Evolutionary conservation across 192 early-diverging fungal species (phyloP).

Genomic region (Coemansia sp.): DNA sequence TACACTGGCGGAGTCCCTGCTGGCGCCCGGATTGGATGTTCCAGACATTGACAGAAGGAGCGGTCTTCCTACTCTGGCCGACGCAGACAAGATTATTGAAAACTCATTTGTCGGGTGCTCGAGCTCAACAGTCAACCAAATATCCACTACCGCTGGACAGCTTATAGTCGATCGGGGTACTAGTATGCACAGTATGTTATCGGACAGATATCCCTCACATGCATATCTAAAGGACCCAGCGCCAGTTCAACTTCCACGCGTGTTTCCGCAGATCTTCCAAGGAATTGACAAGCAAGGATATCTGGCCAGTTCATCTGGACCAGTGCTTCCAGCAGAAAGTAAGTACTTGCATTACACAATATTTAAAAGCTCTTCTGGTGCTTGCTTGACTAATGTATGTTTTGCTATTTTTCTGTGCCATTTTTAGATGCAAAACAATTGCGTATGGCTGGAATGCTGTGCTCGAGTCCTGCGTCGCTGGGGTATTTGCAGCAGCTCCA

Average conservation of each 20-base stretch:
- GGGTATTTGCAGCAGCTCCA: constrained; percentile 33
- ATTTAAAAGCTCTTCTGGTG: no score
- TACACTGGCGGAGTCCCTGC: constrained; percentile 25
- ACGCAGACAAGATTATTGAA: constrained; percentile 12
- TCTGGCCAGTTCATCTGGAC: neutral
- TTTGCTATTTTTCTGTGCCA: neutral
- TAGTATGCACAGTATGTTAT: constrained; percentile 11
- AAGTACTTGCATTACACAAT: neutral
- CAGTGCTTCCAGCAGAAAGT: neutral
- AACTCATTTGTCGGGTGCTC: constrained; percentile 25
- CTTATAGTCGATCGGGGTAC: constrained; percentile 46
- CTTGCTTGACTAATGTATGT: no score
- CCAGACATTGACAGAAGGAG: neutral
- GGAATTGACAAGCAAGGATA: constrained; percentile 4
- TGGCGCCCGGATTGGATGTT: constrained; percentile 30
- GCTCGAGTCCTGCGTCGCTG: constrained; percentile 23
- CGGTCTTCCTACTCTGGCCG: neutral
- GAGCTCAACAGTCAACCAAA: neutral
- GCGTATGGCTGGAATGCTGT: constrained; percentile 35
- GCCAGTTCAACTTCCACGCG: constrained; percentile 15
- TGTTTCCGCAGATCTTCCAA: constrained; percentile 35
- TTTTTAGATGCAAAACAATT: neutral
- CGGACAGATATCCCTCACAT: constrained; percentile 1
- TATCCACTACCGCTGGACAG: constrained; percentile 19
- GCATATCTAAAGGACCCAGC: constrained; percentile 3